These are phyloP conservation scores for Annulohypoxylon maeteangense DNA, from an alignment of 495 filamentous ascomycete genomes.

Conservation along the genomic window DNA sequence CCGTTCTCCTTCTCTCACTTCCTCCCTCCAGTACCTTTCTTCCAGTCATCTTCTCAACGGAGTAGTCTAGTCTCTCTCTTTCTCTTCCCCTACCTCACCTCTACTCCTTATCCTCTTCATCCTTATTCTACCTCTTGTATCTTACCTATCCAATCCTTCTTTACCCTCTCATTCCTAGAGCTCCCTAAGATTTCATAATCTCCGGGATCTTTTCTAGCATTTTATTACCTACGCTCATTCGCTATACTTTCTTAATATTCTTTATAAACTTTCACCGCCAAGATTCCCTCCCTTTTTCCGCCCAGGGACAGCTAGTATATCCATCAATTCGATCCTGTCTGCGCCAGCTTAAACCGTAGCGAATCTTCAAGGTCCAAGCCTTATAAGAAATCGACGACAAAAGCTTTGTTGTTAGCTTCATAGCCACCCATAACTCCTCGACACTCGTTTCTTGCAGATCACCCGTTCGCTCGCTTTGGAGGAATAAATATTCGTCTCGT, in stretches of 20 bases:
- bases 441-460: slow-evolving; percentile 49
- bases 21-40: slow-evolving; percentile 31
- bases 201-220: slow-evolving; percentile 44
- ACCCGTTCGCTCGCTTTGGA: slow-evolving; percentile 50
- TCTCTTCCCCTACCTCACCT: slow-evolving; percentile 36
- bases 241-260: slow-evolving; percentile 52
- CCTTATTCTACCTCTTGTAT: slow-evolving; percentile 51
- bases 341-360: slow-evolving; percentile 24
- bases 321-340: slow-evolving; percentile 21
- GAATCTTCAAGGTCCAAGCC: slow-evolving; percentile 16
- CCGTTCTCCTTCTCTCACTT: slow-evolving; percentile 45
- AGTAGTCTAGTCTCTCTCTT: slow-evolving; percentile 43
- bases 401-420: slow-evolving; percentile 37
- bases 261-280: slow-evolving; percentile 42
- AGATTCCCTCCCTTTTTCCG: slow-evolving; percentile 26
- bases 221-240: slow-evolving; percentile 51
- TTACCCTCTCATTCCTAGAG: slow-evolving; percentile 38
- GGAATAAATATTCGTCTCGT: slow-evolving; percentile 44
- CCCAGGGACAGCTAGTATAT: slow-evolving; percentile 20
- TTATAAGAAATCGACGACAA: slow-evolving; percentile 23
- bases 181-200: slow-evolving; percentile 33
- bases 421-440: slow-evolving; percentile 37
- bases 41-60: slow-evolving; percentile 35
- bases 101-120: slow-evolving; percentile 44
- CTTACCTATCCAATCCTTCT: slow-evolving; percentile 50